A percentile compares a stretch with the other conserved stretches of the same genome.
These are phyloP conservation scores for Calonectria honghensis DNA, from an alignment of 2,329 filamentous ascomycete genomes.

Conservation along the genomic window DNA sequence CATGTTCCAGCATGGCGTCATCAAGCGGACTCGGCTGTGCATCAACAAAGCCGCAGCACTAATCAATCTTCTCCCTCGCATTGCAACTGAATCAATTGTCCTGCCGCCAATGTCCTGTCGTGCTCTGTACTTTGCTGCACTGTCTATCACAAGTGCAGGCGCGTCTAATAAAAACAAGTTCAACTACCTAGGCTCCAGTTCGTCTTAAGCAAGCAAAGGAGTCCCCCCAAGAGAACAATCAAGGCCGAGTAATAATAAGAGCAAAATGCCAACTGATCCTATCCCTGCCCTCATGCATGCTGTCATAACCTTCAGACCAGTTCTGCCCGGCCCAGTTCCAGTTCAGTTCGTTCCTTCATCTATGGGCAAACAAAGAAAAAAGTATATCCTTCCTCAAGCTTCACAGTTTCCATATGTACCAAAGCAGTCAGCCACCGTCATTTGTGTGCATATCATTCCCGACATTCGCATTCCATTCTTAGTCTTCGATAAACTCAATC, in stretches of 20 bases:
- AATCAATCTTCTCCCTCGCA: constrained; percentile 13
- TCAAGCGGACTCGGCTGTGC: neutral
- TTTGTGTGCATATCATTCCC: constrained; percentile 6
- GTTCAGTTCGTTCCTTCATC: constrained; percentile 31
- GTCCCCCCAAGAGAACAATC: constrained; percentile 3
- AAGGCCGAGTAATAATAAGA: constrained; percentile 11
- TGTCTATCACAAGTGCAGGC: constrained; percentile 32
- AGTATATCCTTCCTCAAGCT: constrained; percentile 17
- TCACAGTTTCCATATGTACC: constrained; percentile 35
- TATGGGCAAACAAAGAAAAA: constrained; percentile 33
- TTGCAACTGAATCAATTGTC: constrained; percentile 36
- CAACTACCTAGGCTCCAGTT: constrained; percentile 36
- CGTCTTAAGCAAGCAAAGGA: constrained; percentile 24
- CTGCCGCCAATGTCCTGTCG: constrained; percentile 21
- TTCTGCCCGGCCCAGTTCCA: constrained; percentile 17
- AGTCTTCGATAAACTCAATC: constrained; percentile 88
- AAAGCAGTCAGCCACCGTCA: constrained; percentile 5
- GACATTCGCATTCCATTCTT: constrained; percentile 29
- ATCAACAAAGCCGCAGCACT: neutral
- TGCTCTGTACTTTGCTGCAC: constrained; percentile 25
- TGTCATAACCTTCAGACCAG: constrained; percentile 20
- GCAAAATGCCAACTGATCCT: constrained; percentile 29
- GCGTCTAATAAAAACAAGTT: constrained; percentile 35
- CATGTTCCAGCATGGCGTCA: constrained; percentile 17
- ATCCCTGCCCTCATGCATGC: constrained; percentile 24